Conservation (phyloP, 208 protist genomes). For the Leishmania arabica region DNA sequence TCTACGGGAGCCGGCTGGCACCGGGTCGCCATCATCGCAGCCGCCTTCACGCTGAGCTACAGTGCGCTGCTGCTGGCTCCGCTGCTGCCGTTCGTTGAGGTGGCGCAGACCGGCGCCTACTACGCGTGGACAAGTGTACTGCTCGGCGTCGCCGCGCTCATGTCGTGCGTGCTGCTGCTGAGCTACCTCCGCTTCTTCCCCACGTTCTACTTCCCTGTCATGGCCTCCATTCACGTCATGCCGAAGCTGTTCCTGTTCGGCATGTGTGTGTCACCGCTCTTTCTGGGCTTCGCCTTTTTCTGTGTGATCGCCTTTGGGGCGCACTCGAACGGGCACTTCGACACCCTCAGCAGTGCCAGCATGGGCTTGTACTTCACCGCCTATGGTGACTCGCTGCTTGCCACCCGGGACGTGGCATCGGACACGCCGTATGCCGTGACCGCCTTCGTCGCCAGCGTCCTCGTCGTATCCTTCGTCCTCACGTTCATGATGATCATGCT, state of each 20-base stretch:
- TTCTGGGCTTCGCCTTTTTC: constrained; percentile 56
- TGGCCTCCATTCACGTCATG: constrained; percentile 41
- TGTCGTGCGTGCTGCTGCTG: constrained; percentile 42
- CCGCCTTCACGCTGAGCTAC: constrained; percentile 34
- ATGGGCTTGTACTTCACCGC: constrained; percentile 59
- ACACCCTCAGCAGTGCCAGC: constrained; percentile 38
- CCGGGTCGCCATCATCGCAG: constrained; percentile 33
- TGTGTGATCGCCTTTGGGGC: constrained; percentile 56
- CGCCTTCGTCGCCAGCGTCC: constrained; percentile 36
- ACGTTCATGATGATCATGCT: constrained; percentile 67
- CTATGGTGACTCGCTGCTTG: constrained; percentile 60
- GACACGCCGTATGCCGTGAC: constrained; percentile 32
- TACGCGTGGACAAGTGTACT: constrained; percentile 37
- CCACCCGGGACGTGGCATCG: constrained; percentile 35
- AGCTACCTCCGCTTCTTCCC: constrained; percentile 66
- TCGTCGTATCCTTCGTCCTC: constrained; percentile 47
- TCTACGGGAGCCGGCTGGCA: constrained; percentile 54
- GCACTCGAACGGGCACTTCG: constrained; percentile 44
- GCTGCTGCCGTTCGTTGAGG: constrained; percentile 14
- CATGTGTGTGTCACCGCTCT: constrained; percentile 45
- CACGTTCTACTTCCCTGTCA: constrained; percentile 45
- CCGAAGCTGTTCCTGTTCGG: constrained; percentile 47
- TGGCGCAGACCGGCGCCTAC: constrained; percentile 25
- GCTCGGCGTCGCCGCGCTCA: constrained; percentile 39
- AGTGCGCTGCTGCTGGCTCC: constrained; percentile 23